phyloP scores from a whole-genome alignment of 768 basidiomycete species.

The Pholiota microspora region DNA sequence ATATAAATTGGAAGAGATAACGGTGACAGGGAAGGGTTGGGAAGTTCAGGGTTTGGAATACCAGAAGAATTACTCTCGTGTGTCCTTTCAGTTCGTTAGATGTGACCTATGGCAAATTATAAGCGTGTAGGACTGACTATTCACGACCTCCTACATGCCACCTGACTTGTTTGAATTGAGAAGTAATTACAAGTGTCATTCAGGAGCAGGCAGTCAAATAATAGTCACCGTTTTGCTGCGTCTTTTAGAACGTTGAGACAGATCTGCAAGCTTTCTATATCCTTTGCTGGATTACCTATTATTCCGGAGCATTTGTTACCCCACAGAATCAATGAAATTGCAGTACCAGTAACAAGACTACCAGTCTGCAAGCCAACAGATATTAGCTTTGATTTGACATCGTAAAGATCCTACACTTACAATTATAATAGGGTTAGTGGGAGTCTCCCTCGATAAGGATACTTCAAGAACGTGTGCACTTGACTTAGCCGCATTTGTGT shows the following conservation, averaged over 20 bases:
- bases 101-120: background rate
- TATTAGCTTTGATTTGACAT: background rate
- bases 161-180: too few species aligned
- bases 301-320: constrained; percentile 39
- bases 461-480: constrained; percentile 68
- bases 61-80: background rate
- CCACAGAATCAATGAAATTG: constrained; percentile 60
- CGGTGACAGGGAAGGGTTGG: background rate
- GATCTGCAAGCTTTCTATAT: constrained; percentile 49
- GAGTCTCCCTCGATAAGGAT: constrained; percentile 31
- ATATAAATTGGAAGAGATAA: background rate
- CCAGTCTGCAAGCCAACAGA: constrained; percentile 22
- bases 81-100: constrained; percentile 20
- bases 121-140: constrained; percentile 22
- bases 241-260: constrained; percentile 46
- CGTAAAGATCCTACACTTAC: background rate
- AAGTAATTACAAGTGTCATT: background rate
- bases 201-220: background rate
- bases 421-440: constrained; percentile 5
- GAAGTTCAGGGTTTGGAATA: background rate
- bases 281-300: constrained; percentile 36
- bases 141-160: constrained; percentile 39
- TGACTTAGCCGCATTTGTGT: constrained; percentile 70
- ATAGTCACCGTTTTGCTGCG: constrained; percentile 33
- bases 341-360: constrained; percentile 38